Evolutionary conservation across 164 flowering plant genomes (phyloP), one percentile per base, ranked within the genome.

Genomic region (Aristolochia californica): DNA sequence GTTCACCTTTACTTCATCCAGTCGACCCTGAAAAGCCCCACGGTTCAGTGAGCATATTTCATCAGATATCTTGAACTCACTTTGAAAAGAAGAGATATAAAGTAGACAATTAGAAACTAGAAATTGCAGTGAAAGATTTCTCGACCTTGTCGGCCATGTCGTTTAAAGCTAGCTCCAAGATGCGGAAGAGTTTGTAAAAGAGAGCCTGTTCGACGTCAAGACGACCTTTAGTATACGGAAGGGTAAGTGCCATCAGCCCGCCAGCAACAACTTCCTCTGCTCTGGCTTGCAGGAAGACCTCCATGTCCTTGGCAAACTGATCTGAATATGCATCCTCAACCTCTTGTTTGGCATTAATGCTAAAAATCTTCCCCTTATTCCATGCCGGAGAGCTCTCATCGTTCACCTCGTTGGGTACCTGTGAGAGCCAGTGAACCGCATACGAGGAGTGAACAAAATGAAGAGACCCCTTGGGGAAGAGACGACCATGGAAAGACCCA

Each of bases 351-450:
- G 64, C 62, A 16, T 53, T 52, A 10, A 21, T 12, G 11, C 40
- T 61, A 48, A 53, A 43, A 14, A 72, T 59, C 55, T 51, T 64
- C 43, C 75, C 72, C 57, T 68, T 58, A 27, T 72, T 68, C 62
- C 58, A 62, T 15, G 63, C 53, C 8, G 30, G 56, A 18, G 48
- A 34, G 11, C 38, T 43, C 22, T 40, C 21, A 23, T 63, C 66
- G 16, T 28, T 0, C 24, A 71, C 57, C 43, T 62, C 68, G 4
- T 45, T 28, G 23, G 75, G 70, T 0, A 68, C 66, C 38, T 22
- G 26, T 4, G 73, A 56, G 12, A 75, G 62, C 78, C 78, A 75
- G 0, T 75, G 73, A 2, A 71, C 52, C 0, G 75, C 51, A 48
- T 28, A 53, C 13, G 66, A 63, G 0, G 78, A 75, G 56, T 68